phyloP scores from a whole-genome alignment of 2,329 filamentous ascomycete species.

The Colletotrichum camelliae region DNA sequence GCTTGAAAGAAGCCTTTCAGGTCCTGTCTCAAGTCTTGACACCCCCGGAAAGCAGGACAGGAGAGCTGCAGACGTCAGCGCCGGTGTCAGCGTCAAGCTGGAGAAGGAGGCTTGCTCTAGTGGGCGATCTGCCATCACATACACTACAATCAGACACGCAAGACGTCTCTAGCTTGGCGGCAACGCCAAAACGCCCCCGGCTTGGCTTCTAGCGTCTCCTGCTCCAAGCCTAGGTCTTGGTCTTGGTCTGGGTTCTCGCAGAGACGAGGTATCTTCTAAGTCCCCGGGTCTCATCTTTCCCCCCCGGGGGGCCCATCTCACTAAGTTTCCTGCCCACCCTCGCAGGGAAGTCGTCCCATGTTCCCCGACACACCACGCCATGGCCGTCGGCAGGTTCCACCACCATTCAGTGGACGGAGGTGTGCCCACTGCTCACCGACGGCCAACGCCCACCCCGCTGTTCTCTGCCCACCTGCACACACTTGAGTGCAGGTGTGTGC shows the following conservation, averaged over 20 bases:
- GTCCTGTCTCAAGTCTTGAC: background rate
- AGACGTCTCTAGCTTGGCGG: conserved; percentile 17
- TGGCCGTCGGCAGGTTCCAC: conserved; percentile 6
- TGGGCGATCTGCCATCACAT: background rate
- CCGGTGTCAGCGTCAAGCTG: background rate
- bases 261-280: background rate
- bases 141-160: background rate
- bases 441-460: background rate
- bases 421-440: background rate
- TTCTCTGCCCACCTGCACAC: background rate
- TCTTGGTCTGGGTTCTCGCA: background rate
- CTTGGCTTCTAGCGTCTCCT: background rate
- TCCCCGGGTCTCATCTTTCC: background rate
- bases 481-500: background rate
- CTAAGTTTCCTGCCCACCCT: background rate
- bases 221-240: background rate
- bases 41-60: background rate
- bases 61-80: background rate
- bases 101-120: background rate
- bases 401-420: background rate
- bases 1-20: conserved; percentile 1
- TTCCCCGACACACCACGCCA: conserved; percentile 8
- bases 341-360: conserved; percentile 16
- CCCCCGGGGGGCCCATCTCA: background rate
- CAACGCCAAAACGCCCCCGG: conserved; percentile 8